Conservation (phyloP, 768 basidiomycete genomes). For the Tricholoma saponaceum region DNA sequence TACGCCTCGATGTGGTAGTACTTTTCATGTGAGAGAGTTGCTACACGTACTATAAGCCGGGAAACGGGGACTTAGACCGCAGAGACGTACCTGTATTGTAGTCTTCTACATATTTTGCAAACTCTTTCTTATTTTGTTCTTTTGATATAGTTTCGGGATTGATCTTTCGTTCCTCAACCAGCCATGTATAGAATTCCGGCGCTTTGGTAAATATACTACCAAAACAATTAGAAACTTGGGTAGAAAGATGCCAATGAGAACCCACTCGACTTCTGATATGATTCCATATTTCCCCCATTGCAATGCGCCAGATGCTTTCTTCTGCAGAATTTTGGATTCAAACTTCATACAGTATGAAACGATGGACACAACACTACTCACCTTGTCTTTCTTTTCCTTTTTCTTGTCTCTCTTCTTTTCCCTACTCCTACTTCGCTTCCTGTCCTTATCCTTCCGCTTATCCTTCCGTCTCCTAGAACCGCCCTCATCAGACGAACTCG, state of each 20-base stretch:
- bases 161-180: constrained; percentile 87
- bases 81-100: constrained; percentile 65
- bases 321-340: constrained; percentile 20
- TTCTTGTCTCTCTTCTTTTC: constrained; percentile 32
- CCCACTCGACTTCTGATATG: constrained; percentile 82
- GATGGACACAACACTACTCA: constrained; percentile 3
- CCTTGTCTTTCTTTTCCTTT: constrained; percentile 65
- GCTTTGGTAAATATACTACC: constrained; percentile 75
- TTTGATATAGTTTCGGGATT: constrained; percentile 88
- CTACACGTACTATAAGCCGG: constrained; percentile 31
- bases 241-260: constrained; percentile 9
- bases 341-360: neutral
- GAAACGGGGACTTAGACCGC: neutral
- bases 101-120: constrained; percentile 77
- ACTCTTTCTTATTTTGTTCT: constrained; percentile 84
- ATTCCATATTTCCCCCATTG: constrained; percentile 93
- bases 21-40: constrained; percentile 91
- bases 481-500: constrained; percentile 42
- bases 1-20: constrained; percentile 90
- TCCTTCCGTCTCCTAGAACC: constrained; percentile 41
- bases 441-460: constrained; percentile 43
- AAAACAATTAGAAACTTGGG: neutral
- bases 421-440: constrained; percentile 41
- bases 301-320: constrained; percentile 54
- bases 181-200: constrained; percentile 88